Evolutionary conservation across 2,329 filamentous ascomycete genomes (phyloP), one percentile per base, ranked within the genome.

Genomic region (Ophiobolus disseminans): DNA sequence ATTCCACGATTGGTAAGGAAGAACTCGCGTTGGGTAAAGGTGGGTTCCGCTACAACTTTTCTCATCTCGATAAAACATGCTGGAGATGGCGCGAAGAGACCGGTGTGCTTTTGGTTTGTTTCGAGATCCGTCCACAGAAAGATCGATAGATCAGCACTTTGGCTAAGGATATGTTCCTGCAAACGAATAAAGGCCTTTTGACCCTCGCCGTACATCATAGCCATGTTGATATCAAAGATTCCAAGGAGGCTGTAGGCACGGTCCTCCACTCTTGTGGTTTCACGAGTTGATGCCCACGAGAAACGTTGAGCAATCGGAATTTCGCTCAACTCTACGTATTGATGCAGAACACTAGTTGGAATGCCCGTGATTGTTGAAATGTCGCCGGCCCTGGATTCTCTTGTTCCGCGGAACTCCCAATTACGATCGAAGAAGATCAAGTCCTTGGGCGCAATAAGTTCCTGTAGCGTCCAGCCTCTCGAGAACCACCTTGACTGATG

Each of bases 241-340:
- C 58, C 58, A 5, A 60, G 40, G 17, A 62, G 42, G 13, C 46
- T 57, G 19, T 61, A 62, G 5, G 55, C 58, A 8, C 23, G 17
- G 25, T 64, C 60, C 31, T 64, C 60, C 23, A 51, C 45, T 6
- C 49, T 34, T 16, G 47, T 63, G 0, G 62, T 65, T 14, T 56
- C 25, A 20, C 64, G 60, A 2, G 17, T 30, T 20, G 45, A 46
- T 10, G 57, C 53, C 64, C 64, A 67, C 5, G 48, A 55, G 16
- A 62, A 43, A 8, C 52, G 40, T 20, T 47, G 43, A 4, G 50
- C 48, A 25, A 61, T 46, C 14, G 38, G 57, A 14, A 58, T 32
- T 8, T 53, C 35, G 19, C 30, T 13, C 20, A 56, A 20, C n/a
- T 39, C 32, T 13, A 40, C 10, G 4, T 19, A 34, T 8, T 47